These are phyloP conservation scores for Penicillium janthinellum DNA, from an alignment of 2,329 filamentous ascomycete species.

Conservation along the genomic window DNA sequence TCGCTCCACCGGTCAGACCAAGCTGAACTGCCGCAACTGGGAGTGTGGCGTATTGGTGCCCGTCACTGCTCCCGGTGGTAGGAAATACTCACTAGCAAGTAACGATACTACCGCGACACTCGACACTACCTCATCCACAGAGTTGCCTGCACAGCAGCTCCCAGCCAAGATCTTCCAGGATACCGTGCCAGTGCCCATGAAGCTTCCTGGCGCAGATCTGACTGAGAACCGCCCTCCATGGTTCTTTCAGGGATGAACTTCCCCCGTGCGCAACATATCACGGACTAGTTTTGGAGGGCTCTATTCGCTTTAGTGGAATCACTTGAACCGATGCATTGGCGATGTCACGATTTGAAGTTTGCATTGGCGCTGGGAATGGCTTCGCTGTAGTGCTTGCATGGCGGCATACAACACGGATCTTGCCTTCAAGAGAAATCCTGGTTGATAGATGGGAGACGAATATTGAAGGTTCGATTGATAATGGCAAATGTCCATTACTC, in stretches of 20 bases:
- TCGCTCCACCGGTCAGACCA: constrained; percentile 65
- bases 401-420: background rate
- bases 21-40: constrained; percentile 88
- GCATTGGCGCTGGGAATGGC: background rate
- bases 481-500: background rate
- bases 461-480: background rate
- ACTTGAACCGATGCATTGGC: no score
- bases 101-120: constrained; percentile 20
- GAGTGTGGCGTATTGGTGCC: constrained; percentile 87
- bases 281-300: background rate
- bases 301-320: background rate
- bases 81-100: constrained; percentile 28
- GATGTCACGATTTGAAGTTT: no score
- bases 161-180: constrained; percentile 35
- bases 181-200: constrained; percentile 50
- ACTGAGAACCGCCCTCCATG: constrained; percentile 10
- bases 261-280: background rate
- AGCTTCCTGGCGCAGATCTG: constrained; percentile 33
- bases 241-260: background rate
- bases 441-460: background rate
- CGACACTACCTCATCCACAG: background rate
- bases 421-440: background rate
- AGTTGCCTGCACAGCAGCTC: constrained; percentile 28
- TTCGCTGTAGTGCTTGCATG: background rate
- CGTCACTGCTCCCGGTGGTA: constrained; percentile 39